A percentile compares a stretch with the other conserved stretches of the same genome.
Conservation (phyloP, 2,329 filamentous ascomycete genomes). For the Akanthomyces dipterigenus region DNA sequence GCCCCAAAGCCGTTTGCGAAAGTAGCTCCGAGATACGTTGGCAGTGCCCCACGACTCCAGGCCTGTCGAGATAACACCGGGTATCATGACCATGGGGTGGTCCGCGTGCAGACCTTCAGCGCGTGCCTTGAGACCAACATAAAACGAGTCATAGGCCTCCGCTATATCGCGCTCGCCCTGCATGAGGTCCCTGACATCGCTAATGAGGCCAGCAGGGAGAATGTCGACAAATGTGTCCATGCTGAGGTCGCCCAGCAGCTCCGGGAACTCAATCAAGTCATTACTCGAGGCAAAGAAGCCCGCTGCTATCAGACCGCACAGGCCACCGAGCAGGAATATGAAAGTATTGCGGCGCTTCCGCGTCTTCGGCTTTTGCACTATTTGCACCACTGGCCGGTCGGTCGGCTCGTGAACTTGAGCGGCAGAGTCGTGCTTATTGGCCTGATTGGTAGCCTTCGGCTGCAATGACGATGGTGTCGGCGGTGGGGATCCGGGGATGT, state of each 20-base stretch:
- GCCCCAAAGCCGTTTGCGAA: slow-evolving; percentile 90
- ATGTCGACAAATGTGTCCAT: slow-evolving; percentile 83
- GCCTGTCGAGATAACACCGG: slow-evolving; percentile 94
- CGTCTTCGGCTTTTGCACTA: slow-evolving; percentile 41
- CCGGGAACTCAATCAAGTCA: slow-evolving; percentile 77
- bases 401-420: slow-evolving; percentile 1
- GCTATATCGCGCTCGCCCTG: slow-evolving; percentile 77
- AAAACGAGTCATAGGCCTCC: slow-evolving; percentile 88
- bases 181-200: slow-evolving; percentile 78
- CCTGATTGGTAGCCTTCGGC: not conserved
- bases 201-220: slow-evolving; percentile 76
- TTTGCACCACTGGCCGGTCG: slow-evolving; percentile 29
- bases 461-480: not conserved
- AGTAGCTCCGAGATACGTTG: slow-evolving; percentile 79
- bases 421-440: not conserved
- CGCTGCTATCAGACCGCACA: slow-evolving; percentile 86
- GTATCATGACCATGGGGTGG: slow-evolving; percentile 94
- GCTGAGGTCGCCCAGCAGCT: slow-evolving; percentile 59
- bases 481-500: slow-evolving; percentile 1
- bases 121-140: slow-evolving; percentile 77
- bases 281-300: slow-evolving; percentile 85
- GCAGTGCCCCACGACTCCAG: slow-evolving; percentile 95
- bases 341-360: slow-evolving; percentile 71
- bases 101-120: slow-evolving; percentile 73
- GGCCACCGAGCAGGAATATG: slow-evolving; percentile 78